Base-by-base conservation (phyloP, 208 protist genomes). In the Leishmania lainsoni region DNA sequence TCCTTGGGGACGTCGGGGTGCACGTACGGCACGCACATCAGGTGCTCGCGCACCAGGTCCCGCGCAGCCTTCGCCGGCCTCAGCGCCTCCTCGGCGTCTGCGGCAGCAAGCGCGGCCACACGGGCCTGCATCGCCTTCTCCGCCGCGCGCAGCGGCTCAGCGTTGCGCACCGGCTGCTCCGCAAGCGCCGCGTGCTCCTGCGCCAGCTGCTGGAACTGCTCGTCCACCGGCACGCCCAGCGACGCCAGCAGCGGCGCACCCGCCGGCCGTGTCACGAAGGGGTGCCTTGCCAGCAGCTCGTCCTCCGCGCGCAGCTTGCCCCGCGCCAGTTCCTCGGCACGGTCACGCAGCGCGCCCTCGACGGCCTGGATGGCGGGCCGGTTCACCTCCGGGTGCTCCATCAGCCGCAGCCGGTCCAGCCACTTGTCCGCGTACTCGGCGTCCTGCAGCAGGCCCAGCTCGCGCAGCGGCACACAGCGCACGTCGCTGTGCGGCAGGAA, bases 311-410 rank as follows among this genome's bases (percentile, higher is more conserved):
- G 79, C 48, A 87, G n/a, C 49, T 89, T 73, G 39, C 84, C 87
- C 17, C 29, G 35, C 56, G 79, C 83, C 76, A 84, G 84, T 78
- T 90, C 86, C 73, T 87, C 84, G 26, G 84, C 83, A 88, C 51
- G 71, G 76, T 85, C 65, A 85, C 78, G 71, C 81, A 86, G 71
- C 79, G 80, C 29, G 81, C 70, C 74, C 42, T 88, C 76, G 52
- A 79, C 56, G 75, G 78, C 52, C 93, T 75, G 81, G 84, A 94
- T 4, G 90, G 90, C 78, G 94, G 79, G 6, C n/a, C n/a, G n/a
- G n/a, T n/a, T n/a, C n/a, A n/a, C 48, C 83, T 86, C 76, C 88
- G 79, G 76, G 79, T 75, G 86, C 84, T 17, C 69, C n/a, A n/a
- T n/a, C n/a, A n/a, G n/a, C n/a, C n/a, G n/a, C n/a, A n/a, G n/a